phyloP scores from a whole-genome alignment of 1,139 yeast genomes.

The Sugiyamaella paludigena region DNA sequence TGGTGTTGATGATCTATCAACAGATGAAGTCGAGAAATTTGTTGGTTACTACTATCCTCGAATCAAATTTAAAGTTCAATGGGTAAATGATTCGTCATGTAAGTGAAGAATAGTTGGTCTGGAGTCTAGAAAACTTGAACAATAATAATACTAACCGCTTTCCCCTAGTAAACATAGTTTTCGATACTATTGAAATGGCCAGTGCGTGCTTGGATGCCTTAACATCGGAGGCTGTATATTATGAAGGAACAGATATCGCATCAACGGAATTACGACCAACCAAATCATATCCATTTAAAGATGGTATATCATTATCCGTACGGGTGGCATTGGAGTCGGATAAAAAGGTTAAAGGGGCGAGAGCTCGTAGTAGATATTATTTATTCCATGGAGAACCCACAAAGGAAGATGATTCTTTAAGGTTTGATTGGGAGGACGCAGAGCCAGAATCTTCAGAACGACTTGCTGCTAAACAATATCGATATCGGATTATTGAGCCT shows the following conservation, averaged over 20 bases:
- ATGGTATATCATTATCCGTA: conserved; percentile 36
- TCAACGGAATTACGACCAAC: conserved; percentile 34
- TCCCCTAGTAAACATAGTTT: conserved; percentile 49
- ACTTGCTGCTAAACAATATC: background rate
- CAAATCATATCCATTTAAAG: conserved; percentile 43
- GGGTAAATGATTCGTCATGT: conserved; percentile 65
- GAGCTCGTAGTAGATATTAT: conserved; percentile 63
- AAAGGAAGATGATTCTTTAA: conserved; percentile 6
- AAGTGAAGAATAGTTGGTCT: conserved; percentile 12
- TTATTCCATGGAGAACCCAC: conserved; percentile 72
- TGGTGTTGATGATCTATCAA: conserved; percentile 70
- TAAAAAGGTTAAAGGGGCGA: conserved; percentile 57
- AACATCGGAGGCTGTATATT: conserved; percentile 33
- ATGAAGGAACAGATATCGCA: conserved; percentile 26
- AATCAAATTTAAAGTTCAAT: conserved; percentile 51
- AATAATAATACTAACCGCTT: background rate
- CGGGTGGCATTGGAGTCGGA: conserved; percentile 42
- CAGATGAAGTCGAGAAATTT: conserved; percentile 59
- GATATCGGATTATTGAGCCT: background rate
- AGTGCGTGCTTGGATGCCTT: conserved; percentile 40
- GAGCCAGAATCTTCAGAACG: background rate
- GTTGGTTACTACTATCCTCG: conserved; percentile 50
- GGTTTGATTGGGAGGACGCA: background rate
- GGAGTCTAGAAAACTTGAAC: too few relatives aligned
- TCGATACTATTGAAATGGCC: conserved; percentile 47